These are phyloP conservation scores for Fusarium sulawesiense DNA, from an alignment of 2,329 filamentous ascomycete genomes.

Conservation along the genomic window DNA sequence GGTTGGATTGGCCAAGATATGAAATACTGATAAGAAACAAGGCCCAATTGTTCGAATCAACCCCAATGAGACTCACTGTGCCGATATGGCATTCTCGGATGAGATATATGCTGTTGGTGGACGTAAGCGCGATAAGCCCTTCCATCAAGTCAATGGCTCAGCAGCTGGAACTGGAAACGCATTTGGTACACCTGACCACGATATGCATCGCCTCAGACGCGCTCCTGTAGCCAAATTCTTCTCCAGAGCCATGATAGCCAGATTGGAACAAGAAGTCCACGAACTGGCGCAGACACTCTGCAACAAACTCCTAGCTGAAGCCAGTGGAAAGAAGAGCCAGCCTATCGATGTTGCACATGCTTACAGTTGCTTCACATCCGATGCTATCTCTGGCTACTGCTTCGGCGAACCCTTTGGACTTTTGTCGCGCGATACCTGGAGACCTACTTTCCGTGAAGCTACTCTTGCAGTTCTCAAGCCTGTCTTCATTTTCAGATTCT, in stretches of 20 bases:
- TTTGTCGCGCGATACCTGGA: not conserved
- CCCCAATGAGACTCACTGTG: slow-evolving; percentile 15
- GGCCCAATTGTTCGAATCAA: slow-evolving; percentile 18
- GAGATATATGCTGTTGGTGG: slow-evolving; percentile 22
- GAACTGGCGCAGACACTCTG: slow-evolving; percentile 11
- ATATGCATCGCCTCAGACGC: slow-evolving; percentile 11
- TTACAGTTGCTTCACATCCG: slow-evolving; percentile 18
- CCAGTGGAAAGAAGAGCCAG: not conserved
- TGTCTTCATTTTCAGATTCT: slow-evolving; percentile 18
- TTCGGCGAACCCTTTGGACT: slow-evolving; percentile 24
- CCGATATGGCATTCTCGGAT: slow-evolving; percentile 24
- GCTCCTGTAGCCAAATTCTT: slow-evolving; percentile 19
- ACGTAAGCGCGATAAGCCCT: slow-evolving; percentile 20
- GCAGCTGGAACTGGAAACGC: slow-evolving; percentile 8
- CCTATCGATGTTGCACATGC: slow-evolving; percentile 10
- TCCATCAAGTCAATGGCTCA: slow-evolving; percentile 18
- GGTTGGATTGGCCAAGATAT: too few relatives aligned
- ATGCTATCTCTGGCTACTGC: slow-evolving; percentile 18
- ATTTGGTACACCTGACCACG: slow-evolving; percentile 13
- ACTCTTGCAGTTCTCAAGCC: slow-evolving; percentile 24
- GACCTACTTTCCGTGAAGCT: slow-evolving; percentile 18
- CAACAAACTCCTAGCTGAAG: slow-evolving; percentile 6
- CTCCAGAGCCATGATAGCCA: slow-evolving; percentile 18
- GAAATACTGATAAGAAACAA: rapidly evolving
- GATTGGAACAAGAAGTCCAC: slow-evolving; percentile 8